Evolutionary conservation across 352 stramenopile species (phyloP).

Genomic region (Aphanomyces euteiches): DNA sequence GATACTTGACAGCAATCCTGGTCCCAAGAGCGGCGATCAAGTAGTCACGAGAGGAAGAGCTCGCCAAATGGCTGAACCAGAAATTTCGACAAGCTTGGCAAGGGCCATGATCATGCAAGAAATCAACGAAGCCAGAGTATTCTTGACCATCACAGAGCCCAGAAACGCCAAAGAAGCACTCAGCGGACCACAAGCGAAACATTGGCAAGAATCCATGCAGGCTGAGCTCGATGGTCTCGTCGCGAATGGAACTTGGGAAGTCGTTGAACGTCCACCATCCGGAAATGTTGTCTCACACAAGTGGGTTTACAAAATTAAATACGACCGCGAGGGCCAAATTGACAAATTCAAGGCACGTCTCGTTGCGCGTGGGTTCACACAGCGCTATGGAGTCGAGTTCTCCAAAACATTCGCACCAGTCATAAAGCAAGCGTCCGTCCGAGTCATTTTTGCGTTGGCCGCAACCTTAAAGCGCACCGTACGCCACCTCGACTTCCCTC

Average conservation of each 20-base stretch:
- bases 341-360: constrained; percentile 42
- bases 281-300: constrained; percentile 25
- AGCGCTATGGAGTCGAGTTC: constrained; percentile 38
- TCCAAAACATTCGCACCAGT: constrained; percentile 40
- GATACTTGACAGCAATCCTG: background rate
- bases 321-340: constrained; percentile 33
- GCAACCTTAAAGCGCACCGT: constrained; percentile 6
- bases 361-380: constrained; percentile 36
- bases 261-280: background rate
- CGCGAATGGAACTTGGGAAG: constrained; percentile 16
- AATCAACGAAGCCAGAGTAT: background rate
- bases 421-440: constrained; percentile 26
- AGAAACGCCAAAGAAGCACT: background rate
- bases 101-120: background rate
- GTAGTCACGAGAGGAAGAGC: background rate
- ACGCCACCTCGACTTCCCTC: constrained; percentile 37
- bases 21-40: background rate
- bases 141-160: background rate
- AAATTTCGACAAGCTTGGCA: background rate
- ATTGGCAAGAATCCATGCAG: constrained; percentile 28
- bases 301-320: constrained; percentile 45
- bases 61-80: background rate
- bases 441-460: constrained; percentile 24
- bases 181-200: background rate
- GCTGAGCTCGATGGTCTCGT: constrained; percentile 19